Base-by-base conservation (phyloP, 2,329 filamentous ascomycete genomes). In the Furcasterigmium sp. region DNA sequence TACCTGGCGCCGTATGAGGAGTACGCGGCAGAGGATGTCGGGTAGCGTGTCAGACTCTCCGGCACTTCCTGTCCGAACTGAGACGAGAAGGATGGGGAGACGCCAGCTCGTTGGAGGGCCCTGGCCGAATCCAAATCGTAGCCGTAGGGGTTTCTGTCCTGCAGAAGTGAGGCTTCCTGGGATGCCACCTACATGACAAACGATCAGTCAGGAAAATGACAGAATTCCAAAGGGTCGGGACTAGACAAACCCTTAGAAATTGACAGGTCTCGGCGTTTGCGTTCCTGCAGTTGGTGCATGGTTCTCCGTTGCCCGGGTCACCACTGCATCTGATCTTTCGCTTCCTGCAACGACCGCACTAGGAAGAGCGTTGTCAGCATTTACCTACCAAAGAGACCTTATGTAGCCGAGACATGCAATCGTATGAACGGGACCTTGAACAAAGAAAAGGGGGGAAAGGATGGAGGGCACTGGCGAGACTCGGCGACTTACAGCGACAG, bases 251-350 rank as follows among this genome's bases (percentile, higher is more conserved):
- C 64, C 91, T 78, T 50, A 94, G 70, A 57, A 95, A 96, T 45
- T 84, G 78, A 60, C 91, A 96, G 6, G 75, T 69, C 18, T 83
- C 78, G 20, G 76, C 69, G 11, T 85, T 85, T 41, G 91, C 84
- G 48, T 73, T 80, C 56, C 81, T 85, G 70, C 91, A 97, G 62
- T 91, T 95, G 10, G 76, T 72, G 64, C 91, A 97, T n/a, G 84
- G 82, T 30, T 72, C 67, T n/a, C 85, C 85, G 56, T 84, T 80
- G 25, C 85, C 86, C 26, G 76, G 73, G 59, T 95, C 89, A 35
- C 91, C 91, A 56, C 87, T 95, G 68, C 91, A 97, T 53, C 88
- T 85, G 55, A 97, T 97, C 72, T 97, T 97, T 46, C 91, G 80
- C 68, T 91, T 91, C 47, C 91, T 82, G 65, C 91, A 97, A 52